Evolutionary conservation across 2,329 filamentous ascomycete species (phyloP), one percentile per base, ranked within the genome.

Genomic region (Xylariaceae sp.): DNA sequence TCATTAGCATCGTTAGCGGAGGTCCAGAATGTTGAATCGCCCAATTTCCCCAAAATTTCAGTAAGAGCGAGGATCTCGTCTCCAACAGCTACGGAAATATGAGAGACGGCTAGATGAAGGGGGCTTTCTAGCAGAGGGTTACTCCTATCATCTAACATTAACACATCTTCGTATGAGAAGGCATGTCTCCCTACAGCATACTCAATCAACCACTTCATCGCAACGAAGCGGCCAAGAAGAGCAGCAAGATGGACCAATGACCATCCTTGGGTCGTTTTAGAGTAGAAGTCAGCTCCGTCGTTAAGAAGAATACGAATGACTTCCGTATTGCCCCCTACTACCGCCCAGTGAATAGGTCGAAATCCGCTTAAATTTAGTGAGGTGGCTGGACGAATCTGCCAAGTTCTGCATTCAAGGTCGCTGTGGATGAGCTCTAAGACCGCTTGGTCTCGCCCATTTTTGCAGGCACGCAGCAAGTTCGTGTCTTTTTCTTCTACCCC

Each of bases 331-430:
- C 37, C 51, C 18, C 51, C 50, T 30, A 40, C 16, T 36, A 39
- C 51, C 16, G 51, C 51, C 37, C 51, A 54, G 39, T 54, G 44
- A 29, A 51, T 51, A 13, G 40, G 41, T 27, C 23, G 32, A 29
- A 54, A 49, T 13, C 23, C 37, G 9, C 27, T 21, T 10, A 54
- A 54, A 9, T 29, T 24, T 9, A n/a, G 16, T 24, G 30, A 18
- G 7, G 16, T 50, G 2, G 15, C n/a, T 37, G 32, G 43, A 33
- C 29, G 4, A 15, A 24, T 20, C 13, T 18, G n/a, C 27, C 24
- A 27, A 20, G 37, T 45, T 6, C 21, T 3, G 35, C 44, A 49
- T n/a, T 50, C 32, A 23, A 54, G 21, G 29, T 45, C 32, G 32
- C 35, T 13, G 8, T 45, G 11, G 15, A 40, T 24, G n/a, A 54